Percentiles rank a stretch among this genome's conserved stretches.
These are phyloP conservation scores for Theobroma cacao DNA, from an alignment of 345 rosid species.

Conservation along the genomic window DNA sequence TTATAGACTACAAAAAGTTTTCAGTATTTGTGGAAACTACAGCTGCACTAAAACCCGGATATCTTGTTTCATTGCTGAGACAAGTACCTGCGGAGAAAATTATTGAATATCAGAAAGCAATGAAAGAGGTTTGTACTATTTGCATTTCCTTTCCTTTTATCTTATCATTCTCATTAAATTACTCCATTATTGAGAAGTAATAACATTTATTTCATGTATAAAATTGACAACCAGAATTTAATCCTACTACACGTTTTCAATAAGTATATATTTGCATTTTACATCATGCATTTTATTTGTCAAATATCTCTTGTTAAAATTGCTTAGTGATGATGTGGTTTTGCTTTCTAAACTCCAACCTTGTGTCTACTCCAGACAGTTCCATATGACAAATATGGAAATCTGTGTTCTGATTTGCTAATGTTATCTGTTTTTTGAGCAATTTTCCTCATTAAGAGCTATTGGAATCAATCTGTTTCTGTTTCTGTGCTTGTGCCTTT, in stretches of 20 bases:
- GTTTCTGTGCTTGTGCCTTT: not conserved
- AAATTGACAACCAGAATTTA: not conserved
- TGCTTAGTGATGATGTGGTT: not conserved
- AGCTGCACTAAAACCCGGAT: conserved; percentile 64
- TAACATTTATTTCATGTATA: not conserved
- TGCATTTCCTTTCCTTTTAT: conserved; percentile 9
- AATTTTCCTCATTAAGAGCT: not conserved
- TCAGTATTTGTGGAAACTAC: conserved; percentile 71
- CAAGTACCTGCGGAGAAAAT: conserved; percentile 48
- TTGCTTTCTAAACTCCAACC: not conserved
- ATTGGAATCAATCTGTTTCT: not conserved
- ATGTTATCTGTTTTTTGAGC: not conserved
- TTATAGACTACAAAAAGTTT: conserved; percentile 81
- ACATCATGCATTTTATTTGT: not conserved
- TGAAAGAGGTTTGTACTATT: conserved; percentile 46
- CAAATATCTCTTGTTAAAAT: not conserved
- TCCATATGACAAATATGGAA: not conserved
- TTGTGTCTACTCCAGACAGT: not conserved
- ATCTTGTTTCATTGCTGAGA: conserved; percentile 63
- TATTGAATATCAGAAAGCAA: conserved; percentile 71
- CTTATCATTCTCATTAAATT: not conserved
- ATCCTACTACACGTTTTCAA: not conserved
- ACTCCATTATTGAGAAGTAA: not conserved
- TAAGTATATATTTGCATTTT: not conserved
- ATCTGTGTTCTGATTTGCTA: not conserved